Evolutionary conservation across 805 yeast genomes (phyloP).

Genomic region (Ogataea kodamae): DNA sequence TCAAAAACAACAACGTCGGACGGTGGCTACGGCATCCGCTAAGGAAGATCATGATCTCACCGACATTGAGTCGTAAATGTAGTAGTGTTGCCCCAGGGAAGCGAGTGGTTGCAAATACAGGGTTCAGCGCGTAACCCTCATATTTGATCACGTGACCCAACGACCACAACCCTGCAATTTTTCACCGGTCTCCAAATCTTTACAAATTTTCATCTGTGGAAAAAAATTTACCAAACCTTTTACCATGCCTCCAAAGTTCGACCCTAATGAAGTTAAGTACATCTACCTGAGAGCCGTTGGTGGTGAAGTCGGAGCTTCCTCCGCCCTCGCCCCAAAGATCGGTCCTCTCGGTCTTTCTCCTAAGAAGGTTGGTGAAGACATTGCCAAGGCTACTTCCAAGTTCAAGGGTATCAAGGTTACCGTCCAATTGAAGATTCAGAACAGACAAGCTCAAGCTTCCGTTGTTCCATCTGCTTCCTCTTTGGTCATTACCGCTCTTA

Average conservation of each 20-base stretch:
- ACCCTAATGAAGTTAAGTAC: conserved; percentile 97
- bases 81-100: no score
- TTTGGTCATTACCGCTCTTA: conserved; percentile 96
- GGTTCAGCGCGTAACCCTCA: no score
- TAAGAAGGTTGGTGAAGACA: conserved; percentile 99
- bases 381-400: conserved; percentile 98
- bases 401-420: conserved; percentile 99
- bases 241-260: conserved; percentile 96
- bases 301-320: conserved; percentile 99
- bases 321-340: conserved; percentile 99
- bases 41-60: conserved; percentile 53
- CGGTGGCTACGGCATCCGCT: conserved; percentile 58
- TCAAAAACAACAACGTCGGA: conserved; percentile 31
- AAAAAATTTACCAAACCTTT: conserved; percentile 11
- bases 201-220: conserved; percentile 7
- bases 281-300: conserved; percentile 99
- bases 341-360: conserved; percentile 99
- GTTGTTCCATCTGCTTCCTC: conserved; percentile 99
- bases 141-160: conserved; percentile 18
- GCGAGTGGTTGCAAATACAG: no score
- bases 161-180: no score
- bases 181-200: background rate
- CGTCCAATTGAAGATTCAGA: conserved; percentile 96
- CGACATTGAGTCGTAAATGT: conserved; percentile 35
- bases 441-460: conserved; percentile 99